A percentile compares a stretch with the other conserved stretches of the same genome.
These are phyloP conservation scores for Trifolium dubium DNA, from an alignment of 306 rosid species.

Conservation along the genomic window DNA sequence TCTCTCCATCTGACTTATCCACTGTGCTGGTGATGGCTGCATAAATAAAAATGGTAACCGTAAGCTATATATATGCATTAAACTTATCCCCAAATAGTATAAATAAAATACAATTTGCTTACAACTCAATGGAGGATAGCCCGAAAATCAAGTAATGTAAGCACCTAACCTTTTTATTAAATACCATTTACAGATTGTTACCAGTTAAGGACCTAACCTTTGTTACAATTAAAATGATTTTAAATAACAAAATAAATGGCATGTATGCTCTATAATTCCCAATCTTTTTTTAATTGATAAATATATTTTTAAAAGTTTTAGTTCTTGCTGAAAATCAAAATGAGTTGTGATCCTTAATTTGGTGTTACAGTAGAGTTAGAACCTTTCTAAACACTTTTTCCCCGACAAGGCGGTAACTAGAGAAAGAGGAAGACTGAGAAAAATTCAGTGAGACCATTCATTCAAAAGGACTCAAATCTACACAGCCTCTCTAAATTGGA, in stretches of 20 bases:
- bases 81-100: constrained; percentile 25
- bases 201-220: no score
- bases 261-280: not conserved
- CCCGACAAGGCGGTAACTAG: not conserved
- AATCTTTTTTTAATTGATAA: not conserved
- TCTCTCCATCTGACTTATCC: constrained; percentile 57
- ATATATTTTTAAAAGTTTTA: not conserved
- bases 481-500: not conserved
- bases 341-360: constrained; percentile 21
- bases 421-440: not conserved
- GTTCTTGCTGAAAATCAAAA: not conserved
- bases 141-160: constrained; percentile 16
- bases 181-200: no score
- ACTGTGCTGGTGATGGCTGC: constrained; percentile 60
- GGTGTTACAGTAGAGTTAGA: not conserved
- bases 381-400: not conserved
- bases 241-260: constrained; percentile 24
- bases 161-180: no score
- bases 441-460: no score
- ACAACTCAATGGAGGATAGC: constrained; percentile 24
- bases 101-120: constrained; percentile 16
- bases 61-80: constrained; percentile 33
- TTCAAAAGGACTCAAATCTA: constrained; percentile 18
- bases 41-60: constrained; percentile 25
- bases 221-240: no score